Percentiles rank a stretch among this genome's conserved stretches.
These are phyloP conservation scores for Domatiomyces globalis DNA, from an alignment of 2,329 filamentous ascomycete genomes.

Conservation along the genomic window DNA sequence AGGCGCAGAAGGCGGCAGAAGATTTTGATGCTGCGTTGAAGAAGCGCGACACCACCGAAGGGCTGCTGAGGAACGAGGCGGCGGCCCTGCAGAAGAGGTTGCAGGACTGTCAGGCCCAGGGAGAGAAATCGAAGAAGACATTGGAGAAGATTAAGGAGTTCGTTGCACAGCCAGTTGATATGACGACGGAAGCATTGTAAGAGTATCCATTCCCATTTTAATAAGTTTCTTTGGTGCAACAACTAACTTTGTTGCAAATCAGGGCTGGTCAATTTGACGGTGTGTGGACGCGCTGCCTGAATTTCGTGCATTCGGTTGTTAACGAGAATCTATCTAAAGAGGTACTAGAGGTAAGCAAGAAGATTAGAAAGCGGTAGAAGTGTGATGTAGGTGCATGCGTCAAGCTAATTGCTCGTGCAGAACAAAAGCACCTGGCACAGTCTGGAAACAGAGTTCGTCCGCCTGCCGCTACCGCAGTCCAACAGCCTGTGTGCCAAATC, in stretches of 20 bases:
- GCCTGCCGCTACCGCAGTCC: constrained; percentile 1
- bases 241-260: not conserved
- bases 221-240: not conserved
- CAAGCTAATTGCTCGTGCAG: constrained; percentile 76
- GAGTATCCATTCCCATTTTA: not conserved
- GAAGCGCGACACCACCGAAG: not conserved
- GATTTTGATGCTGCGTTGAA: not conserved
- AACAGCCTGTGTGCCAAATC: constrained; percentile 2
- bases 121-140: not conserved
- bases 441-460: constrained; percentile 1
- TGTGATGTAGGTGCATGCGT: constrained; percentile 23
- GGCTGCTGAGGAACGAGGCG: not conserved
- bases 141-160: not conserved
- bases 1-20: not conserved
- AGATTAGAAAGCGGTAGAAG: not conserved
- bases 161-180: not conserved
- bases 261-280: not conserved
- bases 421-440: constrained; percentile 52
- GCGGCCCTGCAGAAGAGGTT: not conserved
- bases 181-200: not conserved
- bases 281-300: not conserved
- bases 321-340: not conserved
- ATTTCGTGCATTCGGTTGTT: not conserved
- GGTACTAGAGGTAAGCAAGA: not conserved
- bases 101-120: not conserved